Percentiles rank a stretch among this genome's conserved stretches.
phyloP scores from a whole-genome alignment of 768 basidiomycete genomes.

The Suillus plorans region DNA sequence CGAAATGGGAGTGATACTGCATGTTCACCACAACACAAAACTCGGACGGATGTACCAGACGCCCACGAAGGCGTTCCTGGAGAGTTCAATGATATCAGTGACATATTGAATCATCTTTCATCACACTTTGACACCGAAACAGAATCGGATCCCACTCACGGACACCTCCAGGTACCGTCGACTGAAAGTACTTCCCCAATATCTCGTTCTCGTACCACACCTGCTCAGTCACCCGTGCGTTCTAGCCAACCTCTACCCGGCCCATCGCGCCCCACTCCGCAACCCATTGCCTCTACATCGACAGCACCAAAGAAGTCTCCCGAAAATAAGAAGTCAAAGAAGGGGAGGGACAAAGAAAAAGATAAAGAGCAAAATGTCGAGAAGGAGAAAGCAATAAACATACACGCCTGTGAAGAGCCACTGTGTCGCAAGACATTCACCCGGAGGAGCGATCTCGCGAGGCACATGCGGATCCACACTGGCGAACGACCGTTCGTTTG shows the following conservation, averaged over 20 bases:
- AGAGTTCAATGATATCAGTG: constrained; percentile 71
- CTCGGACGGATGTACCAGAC: constrained; percentile 30
- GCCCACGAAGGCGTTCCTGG: constrained; percentile 50
- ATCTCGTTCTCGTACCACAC: constrained; percentile 28
- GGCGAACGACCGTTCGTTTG: constrained; percentile 87
- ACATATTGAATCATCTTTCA: constrained; percentile 74
- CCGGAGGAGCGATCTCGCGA: constrained; percentile 77
- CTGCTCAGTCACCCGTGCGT: constrained; percentile 20
- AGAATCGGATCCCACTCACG: constrained; percentile 39
- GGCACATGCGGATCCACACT: constrained; percentile 89
- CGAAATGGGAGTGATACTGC: constrained; percentile 44
- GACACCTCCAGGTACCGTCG: constrained; percentile 40
- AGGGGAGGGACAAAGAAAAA: constrained; percentile 25
- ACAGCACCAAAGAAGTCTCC: constrained; percentile 26
- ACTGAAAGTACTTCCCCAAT: constrained; percentile 27
- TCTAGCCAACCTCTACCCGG: constrained; percentile 38
- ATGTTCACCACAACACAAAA: constrained; percentile 25
- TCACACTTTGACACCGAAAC: constrained; percentile 64
- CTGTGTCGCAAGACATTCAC: constrained; percentile 82
- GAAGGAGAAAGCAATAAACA: constrained; percentile 46
- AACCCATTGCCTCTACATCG: constrained; percentile 56
- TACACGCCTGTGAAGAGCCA: constrained; percentile 68
- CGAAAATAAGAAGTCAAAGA: constrained; percentile 27
- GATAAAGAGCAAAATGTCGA: constrained; percentile 24
- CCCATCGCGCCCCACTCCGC: constrained; percentile 31